A percentile compares a stretch with the other conserved stretches of the same genome.
phyloP scores from a whole-genome alignment of 2,329 filamentous ascomycete species.

The Pseudogymnoascus sp. region DNA sequence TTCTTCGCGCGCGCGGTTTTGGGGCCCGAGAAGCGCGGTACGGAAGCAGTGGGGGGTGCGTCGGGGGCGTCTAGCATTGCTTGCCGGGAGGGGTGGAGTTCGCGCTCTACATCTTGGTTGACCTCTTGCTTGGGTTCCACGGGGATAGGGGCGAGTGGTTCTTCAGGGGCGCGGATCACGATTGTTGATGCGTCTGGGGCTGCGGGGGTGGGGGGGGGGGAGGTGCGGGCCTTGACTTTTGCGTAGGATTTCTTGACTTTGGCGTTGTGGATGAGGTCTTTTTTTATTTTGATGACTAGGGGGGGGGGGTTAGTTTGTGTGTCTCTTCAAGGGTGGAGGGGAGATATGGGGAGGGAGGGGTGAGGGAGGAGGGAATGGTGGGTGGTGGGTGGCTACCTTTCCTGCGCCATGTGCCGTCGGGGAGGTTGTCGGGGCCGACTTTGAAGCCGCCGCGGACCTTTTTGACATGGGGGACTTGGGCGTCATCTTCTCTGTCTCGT shows the following conservation, averaged over 20 bases:
- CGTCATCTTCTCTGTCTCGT: conserved; percentile 40
- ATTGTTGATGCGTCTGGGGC: conserved; percentile 1
- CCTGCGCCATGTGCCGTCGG: conserved; percentile 78
- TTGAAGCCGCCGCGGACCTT: conserved; percentile 64
- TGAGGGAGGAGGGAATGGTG: neutral
- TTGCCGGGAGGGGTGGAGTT: conserved; percentile 52
- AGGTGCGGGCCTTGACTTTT: conserved; percentile 60
- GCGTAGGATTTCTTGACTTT: conserved; percentile 90
- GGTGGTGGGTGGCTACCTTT: conserved; percentile 45
- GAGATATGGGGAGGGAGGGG: neutral
- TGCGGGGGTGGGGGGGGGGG: conserved; percentile 20
- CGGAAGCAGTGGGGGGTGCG: conserved; percentile 13
- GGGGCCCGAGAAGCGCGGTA: conserved; percentile 8
- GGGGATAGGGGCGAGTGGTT: conserved; percentile 1
- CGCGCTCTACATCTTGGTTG: conserved; percentile 26
- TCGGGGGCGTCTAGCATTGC: conserved; percentile 44
- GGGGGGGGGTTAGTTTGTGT: conserved; percentile 8
- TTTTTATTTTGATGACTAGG: conserved; percentile 79
- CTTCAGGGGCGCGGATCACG: neutral
- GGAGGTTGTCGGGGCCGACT: conserved; percentile 81
- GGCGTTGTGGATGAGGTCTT: conserved; percentile 79
- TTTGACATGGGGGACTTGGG: conserved; percentile 34
- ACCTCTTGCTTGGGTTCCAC: conserved; percentile 8
- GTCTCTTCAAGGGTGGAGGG: neutral
- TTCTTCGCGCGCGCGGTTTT: conserved; percentile 18